Percentiles rank a stretch among this genome's conserved stretches.
phyloP scores from a whole-genome alignment of 1,284 basidiomycete species.

The Coriolopsis trogii region DNA sequence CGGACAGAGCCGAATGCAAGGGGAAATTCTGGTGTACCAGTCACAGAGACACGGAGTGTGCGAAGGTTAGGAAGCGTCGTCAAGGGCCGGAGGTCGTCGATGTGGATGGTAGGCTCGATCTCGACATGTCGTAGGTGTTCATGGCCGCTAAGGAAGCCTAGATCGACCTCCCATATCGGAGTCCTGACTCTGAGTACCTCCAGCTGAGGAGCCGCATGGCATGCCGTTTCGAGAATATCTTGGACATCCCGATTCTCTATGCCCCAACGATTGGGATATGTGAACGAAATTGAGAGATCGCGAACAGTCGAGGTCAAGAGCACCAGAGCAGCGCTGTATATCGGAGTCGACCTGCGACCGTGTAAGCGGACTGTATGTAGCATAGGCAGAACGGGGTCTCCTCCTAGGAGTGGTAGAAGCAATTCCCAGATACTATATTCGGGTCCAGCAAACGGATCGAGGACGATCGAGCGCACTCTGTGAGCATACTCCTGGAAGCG shows the following conservation, averaged over 20 bases:
- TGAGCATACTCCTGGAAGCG: constrained; percentile 1
- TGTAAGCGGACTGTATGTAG: neutral
- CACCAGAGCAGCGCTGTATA: neutral
- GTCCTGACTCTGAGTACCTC: neutral
- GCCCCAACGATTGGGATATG: neutral
- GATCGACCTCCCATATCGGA: neutral
- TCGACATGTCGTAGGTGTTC: neutral
- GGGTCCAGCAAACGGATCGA: neutral
- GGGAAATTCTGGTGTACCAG: too few relatives aligned
- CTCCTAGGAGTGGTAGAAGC: neutral
- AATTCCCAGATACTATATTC: neutral
- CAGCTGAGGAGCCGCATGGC: neutral
- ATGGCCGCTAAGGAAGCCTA: neutral
- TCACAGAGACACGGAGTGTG: neutral
- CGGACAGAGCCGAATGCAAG: too few relatives aligned
- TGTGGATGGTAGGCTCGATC: neutral
- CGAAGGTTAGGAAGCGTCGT: neutral
- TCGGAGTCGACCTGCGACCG: too few relatives aligned
- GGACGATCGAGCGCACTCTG: neutral
- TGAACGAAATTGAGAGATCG: neutral
- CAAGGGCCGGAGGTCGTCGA: neutral
- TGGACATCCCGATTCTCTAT: neutral
- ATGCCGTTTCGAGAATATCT: neutral
- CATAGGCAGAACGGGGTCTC: neutral
- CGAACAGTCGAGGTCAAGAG: constrained; percentile 4